phyloP scores from a whole-genome alignment of 345 rosid genomes.

The Microcos paniculata region DNA sequence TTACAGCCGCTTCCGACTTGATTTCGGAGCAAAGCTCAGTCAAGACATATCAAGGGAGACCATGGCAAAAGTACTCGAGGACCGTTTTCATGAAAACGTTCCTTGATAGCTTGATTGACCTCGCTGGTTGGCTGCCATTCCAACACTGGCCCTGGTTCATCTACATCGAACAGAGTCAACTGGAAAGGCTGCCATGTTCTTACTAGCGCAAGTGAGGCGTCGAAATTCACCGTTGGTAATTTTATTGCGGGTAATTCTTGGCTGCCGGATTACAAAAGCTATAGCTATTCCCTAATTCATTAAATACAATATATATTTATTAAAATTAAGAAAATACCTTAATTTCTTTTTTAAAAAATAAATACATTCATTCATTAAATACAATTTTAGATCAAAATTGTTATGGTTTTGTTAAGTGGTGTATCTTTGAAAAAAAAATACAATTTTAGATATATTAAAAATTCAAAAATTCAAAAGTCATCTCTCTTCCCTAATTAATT shows the following conservation, averaged over 20 bases:
- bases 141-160: slow-evolving; percentile 36
- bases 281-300: no score
- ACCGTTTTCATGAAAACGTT: slow-evolving; percentile 8
- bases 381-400: no score
- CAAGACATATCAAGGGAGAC: slow-evolving; percentile 27
- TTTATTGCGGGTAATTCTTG: slow-evolving; percentile 27
- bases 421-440: no score
- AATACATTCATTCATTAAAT: no score
- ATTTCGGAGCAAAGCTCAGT: not conserved
- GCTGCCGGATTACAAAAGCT: no score
- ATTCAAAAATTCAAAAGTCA: no score
- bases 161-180: slow-evolving; percentile 27
- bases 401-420: no score
- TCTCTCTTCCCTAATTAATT: no score
- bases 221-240: slow-evolving; percentile 24
- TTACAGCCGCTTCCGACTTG: slow-evolving; percentile 22
- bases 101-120: slow-evolving; percentile 10
- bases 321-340: no score
- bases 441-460: no score
- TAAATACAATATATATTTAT: no score
- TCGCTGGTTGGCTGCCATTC: slow-evolving; percentile 22
- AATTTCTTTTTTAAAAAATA: no score
- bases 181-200: slow-evolving; percentile 41
- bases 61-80: slow-evolving; percentile 23
- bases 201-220: slow-evolving; percentile 25